A percentile compares a stretch with the other conserved stretches of the same genome.
Evolutionary conservation across 2,329 filamentous ascomycete genomes (phyloP).

Genomic region (Penicillium frequentans): DNA sequence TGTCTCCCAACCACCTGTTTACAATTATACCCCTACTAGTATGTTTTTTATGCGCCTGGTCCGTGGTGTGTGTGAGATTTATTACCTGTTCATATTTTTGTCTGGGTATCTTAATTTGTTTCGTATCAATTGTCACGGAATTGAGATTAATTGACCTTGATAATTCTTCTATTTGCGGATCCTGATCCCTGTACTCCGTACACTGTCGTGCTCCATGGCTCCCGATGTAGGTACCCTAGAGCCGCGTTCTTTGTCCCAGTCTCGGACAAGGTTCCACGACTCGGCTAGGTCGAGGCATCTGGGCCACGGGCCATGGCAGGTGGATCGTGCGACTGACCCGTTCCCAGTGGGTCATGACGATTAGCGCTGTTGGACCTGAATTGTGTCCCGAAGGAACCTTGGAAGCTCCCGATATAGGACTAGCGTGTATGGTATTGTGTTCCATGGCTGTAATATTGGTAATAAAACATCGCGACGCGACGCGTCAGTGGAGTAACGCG

Average conservation of each 20-base stretch:
- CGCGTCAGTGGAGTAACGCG: slow-evolving; percentile 3
- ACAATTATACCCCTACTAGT: neutral
- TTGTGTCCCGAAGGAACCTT: neutral
- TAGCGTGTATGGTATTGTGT: neutral
- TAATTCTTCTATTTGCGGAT: neutral
- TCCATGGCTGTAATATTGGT: neutral
- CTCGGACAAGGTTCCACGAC: neutral
- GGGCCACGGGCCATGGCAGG: neutral
- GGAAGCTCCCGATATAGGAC: neutral
- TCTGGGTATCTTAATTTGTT: neutral
- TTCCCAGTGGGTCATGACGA: neutral
- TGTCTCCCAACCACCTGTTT: neutral
- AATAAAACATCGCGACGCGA: slow-evolving; percentile 2
- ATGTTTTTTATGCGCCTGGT: neutral
- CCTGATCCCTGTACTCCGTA: neutral
- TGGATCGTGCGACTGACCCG: neutral
- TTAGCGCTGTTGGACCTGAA: neutral
- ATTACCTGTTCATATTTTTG: neutral
- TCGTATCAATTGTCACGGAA: neutral
- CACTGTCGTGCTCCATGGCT: neutral
- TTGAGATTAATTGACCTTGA: neutral
- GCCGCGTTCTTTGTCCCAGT: neutral
- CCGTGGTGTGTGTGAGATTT: neutral
- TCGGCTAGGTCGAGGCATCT: neutral
- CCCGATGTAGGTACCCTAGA: neutral